Base-by-base conservation (phyloP, 2,329 filamentous ascomycete genomes). In the Clarireedia paspali region DNA sequence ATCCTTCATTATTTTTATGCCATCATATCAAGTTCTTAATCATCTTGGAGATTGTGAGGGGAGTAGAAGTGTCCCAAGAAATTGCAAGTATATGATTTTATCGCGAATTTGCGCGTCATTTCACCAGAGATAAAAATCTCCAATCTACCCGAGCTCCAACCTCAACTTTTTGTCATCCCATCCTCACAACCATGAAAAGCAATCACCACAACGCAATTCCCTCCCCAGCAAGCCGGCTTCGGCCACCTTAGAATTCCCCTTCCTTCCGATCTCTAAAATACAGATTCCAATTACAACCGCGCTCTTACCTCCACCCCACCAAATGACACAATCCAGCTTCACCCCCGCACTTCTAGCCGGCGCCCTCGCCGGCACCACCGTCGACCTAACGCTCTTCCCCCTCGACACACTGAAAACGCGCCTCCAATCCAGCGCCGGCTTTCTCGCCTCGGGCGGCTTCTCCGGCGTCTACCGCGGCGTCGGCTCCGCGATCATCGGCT, bases 361-460 rank as follows among this genome's bases (percentile, higher is more conserved):
- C 71, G 94, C 85, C 68, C 77, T 96, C 63, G 94, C 94, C 63
- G 94, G 94, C 69, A 94, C 94, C 48, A 95, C 91, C 14, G 94
- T 97, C 72, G 94, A 99, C 81, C 85, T 96, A 67, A 91, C 91
- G 55, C 89, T 99, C 69, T 99, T 89, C 77, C 94, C 94, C 0
- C 90, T 99, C 78, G 95, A 99, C 80, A 99, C 94, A 0, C 85
- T 99, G 70, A 99, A 99, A 76, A 99, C 95, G 45, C 91, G 94
- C 15, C 89, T 99, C 6, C 94, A 99, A 75, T 90, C 91, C 61
- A 81, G 81, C 48, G 71, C 79, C 56, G 84, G 87, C 70, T 91
- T 96, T 77, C 83, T 89, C 68, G 79, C 87, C 55, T 85, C 86
- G 2, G 92, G 94, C 69, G 92, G 92, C 67, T 91, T 97, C 79